phyloP scores from a whole-genome alignment of 257 asterid species.

The Penstemon barbatus region DNA sequence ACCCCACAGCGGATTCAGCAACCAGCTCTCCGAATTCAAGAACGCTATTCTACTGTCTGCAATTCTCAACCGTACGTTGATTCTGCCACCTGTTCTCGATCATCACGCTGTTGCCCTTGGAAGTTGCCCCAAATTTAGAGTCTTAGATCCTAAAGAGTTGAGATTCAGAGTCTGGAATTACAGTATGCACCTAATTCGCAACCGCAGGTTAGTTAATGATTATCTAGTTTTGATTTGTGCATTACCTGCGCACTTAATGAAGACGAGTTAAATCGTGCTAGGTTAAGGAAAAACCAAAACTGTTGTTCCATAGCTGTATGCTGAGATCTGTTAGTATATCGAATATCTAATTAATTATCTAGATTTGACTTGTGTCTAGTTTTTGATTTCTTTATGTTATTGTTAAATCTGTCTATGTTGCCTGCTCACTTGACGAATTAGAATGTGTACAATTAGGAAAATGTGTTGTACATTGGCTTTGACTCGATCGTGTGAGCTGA shows the following conservation, averaged over 20 bases:
- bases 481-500: conserved; percentile 7
- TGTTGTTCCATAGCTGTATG: no score
- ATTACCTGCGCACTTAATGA: conserved; percentile 1
- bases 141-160: conserved; percentile 66
- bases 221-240: conserved; percentile 4
- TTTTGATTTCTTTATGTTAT: background rate
- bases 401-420: no score
- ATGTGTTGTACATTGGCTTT: conserved; percentile 3
- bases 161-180: conserved; percentile 85
- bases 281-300: no score
- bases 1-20: conserved; percentile 97
- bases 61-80: conserved; percentile 72
- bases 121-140: conserved; percentile 95
- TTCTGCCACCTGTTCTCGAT: conserved; percentile 87
- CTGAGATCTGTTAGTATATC: no score
- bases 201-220: conserved; percentile 54
- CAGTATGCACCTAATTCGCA: conserved; percentile 52
- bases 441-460: background rate
- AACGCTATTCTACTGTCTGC: conserved; percentile 73
- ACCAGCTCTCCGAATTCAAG: conserved; percentile 86
- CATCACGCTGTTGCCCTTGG: conserved; percentile 93
- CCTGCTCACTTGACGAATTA: conserved; percentile 3
- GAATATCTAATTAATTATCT: background rate
- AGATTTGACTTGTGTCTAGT: background rate
- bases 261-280: background rate